Percentiles rank a stretch among this genome's conserved stretches.
phyloP scores from a whole-genome alignment of 805 yeast genomes.

The Metschnikowia continentalis region DNA sequence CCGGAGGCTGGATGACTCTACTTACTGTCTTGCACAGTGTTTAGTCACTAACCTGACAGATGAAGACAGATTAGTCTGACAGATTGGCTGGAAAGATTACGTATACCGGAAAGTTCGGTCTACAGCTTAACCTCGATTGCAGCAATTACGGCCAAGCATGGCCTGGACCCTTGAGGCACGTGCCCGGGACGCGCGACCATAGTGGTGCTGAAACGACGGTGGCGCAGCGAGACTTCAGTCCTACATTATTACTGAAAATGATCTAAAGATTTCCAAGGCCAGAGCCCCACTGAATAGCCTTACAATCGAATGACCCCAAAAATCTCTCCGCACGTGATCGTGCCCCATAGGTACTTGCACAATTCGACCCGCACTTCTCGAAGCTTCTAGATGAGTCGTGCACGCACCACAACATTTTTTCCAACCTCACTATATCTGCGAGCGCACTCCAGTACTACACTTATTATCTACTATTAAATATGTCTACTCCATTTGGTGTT shows the following conservation, averaged over 20 bases:
- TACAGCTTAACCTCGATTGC: background rate
- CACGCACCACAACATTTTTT: conserved; percentile 11
- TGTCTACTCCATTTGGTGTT: conserved; percentile 96
- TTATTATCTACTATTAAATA: conserved; percentile 22
- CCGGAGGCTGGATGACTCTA: conserved; percentile 82
- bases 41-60: background rate
- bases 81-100: too few relatives aligned
- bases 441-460: background rate
- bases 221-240: background rate
- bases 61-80: too few relatives aligned
- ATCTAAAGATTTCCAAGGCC: background rate
- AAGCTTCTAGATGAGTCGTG: conserved; percentile 26
- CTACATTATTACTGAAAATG: background rate
- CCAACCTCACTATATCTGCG: conserved; percentile 1
- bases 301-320: background rate
- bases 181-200: background rate
- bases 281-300: background rate
- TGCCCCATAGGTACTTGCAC: background rate
- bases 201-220: background rate
- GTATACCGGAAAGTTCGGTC: too few relatives aligned
- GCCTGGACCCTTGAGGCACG: background rate
- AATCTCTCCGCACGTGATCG: background rate
- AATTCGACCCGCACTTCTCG: conserved; percentile 14
- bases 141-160: background rate
- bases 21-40: conserved; percentile 44